Conservation (phyloP, 306 rosid species). For the Vigna unguiculata region DNA sequence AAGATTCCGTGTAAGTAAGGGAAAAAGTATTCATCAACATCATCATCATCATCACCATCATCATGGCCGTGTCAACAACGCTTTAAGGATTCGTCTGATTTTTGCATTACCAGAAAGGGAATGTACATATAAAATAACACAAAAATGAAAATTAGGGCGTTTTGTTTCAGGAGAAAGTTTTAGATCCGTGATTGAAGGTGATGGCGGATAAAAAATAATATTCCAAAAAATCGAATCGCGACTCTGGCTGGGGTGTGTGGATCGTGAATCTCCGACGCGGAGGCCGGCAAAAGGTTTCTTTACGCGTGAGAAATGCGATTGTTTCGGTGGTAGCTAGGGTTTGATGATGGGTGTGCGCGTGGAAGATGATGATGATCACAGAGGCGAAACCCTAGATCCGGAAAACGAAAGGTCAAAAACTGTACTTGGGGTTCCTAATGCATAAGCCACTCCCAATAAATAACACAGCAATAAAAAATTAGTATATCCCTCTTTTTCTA, state of each 20-base stretch:
- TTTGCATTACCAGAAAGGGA: constrained; percentile 54
- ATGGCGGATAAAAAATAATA: constrained; percentile 37
- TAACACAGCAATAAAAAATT: constrained; percentile 9
- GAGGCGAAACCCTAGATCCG: constrained; percentile 97
- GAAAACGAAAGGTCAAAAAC: constrained; percentile 89
- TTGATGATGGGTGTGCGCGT: constrained; percentile 44
- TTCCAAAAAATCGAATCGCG: constrained; percentile 39
- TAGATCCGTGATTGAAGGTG: constrained; percentile 75
- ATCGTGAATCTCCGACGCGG: constrained; percentile 42
- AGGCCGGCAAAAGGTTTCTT: constrained; percentile 32
- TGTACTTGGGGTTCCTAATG: constrained; percentile 48
- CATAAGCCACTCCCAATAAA: constrained; percentile 46
- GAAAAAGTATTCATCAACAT: constrained; percentile 51
- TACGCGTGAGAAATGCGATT: constrained; percentile 15
- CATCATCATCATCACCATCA: constrained; percentile 60
- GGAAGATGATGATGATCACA: constrained; percentile 55
- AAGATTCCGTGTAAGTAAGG: constrained; percentile 43
- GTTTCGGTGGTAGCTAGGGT: constrained; percentile 64
- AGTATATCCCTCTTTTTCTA: not conserved
- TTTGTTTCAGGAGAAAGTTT: constrained; percentile 54
- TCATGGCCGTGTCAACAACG: constrained; percentile 55
- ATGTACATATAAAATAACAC: constrained; percentile 31
- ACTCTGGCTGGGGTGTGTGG: constrained; percentile 18
- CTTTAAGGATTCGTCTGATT: constrained; percentile 70
- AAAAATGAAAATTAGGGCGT: constrained; percentile 41